Base-by-base conservation (phyloP, 1,139 yeast species). In the Hansenula anomala region DNA sequence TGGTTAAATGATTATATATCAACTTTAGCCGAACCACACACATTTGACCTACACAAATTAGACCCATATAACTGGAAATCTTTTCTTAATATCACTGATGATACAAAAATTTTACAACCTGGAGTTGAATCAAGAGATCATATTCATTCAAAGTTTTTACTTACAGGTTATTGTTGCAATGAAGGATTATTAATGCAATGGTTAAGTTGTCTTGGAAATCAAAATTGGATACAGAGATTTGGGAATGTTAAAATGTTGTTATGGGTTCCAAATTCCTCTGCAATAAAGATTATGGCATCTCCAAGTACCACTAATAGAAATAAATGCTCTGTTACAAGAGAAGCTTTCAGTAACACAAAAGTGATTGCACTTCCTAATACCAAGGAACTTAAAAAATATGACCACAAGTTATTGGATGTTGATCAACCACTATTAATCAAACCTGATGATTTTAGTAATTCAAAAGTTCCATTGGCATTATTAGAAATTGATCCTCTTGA, bases 101-200 rank as follows among this genome's bases (percentile, higher is more conserved):
- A 67, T 6, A 66, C 70, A 15, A 69, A 70, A 30, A 33, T 66
- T 0, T 53, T 77, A 6, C 47, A 54, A 3, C 82, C 83, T 0
- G 55, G 53, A 10, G 41, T 44, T 2, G 66, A 70, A 46, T 47
- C 70, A 4, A 56, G 74, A 36, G 69, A 66, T 30, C 61, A 67
- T n/a, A 59, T 83, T 16, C 81, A 88, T 59, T 73, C 78, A 38
- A 74, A 78, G 37, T 60, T 90, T 14, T 60, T 90, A 29, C 65
- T 85, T 24, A 43, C 54, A 3, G 51, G 54, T 6, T 34, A 39
- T 6, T 40, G 46, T 2, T 20, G 66, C 22, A 88, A 88, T 7
- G 95, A 85, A 56, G 76, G 82, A 34, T 67, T 86, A 20, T 60
- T 83, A 28, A 82, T 86, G 36, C 96, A 88, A 61, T 85, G 90